Evolutionary conservation across 441 rosid genomes (phyloP), one percentile per base, ranked within the genome.

Genomic region (Syzygium malaccense): DNA sequence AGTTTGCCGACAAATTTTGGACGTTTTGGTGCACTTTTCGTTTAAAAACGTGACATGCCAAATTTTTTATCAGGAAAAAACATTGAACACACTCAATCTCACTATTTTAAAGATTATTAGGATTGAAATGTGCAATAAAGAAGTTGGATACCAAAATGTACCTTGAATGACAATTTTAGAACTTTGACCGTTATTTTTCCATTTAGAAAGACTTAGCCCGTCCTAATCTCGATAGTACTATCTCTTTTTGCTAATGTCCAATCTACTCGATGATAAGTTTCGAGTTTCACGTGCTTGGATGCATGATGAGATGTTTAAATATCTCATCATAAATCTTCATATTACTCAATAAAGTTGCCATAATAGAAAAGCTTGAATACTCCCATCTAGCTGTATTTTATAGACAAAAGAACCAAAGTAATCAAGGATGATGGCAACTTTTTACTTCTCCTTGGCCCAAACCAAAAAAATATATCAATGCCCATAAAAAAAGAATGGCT

Each of bases 1-100:
- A 0, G 28, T 14, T 14, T n/a, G 8, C 19, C 11, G 3, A 64
- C 10, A n/a, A 0, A 14, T 64, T 64, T 30, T 64, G 14, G 37
- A 30, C 20, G 7, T 64, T 64, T 4, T 15, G 11, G 20, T 64
- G 19, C 20, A 64, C 71, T 62, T 62, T 32, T 62, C 71, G 10
- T 68, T 68, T 1, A 68, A 68, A 32, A 68, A 19, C 2, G 45
- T 33, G 80, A 71, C 48, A 19, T 5, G 28, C 1, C 7, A 33
- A 71, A 20, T 10, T 33, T 68, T 71, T 71, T 1, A 23, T 48
- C 1, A 33, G 28, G 80, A 11, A 33, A 10, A 71, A 33, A 19
- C 28, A 71, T 10, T 19, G 8, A 33, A 37, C 14, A 1, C 28
- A 71, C 8, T 71, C 37, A 32, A 32, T 66, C 45, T 66, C 26